Evolutionary conservation across 495 filamentous ascomycete genomes (phyloP).

Genomic region (Tuber indicum): DNA sequence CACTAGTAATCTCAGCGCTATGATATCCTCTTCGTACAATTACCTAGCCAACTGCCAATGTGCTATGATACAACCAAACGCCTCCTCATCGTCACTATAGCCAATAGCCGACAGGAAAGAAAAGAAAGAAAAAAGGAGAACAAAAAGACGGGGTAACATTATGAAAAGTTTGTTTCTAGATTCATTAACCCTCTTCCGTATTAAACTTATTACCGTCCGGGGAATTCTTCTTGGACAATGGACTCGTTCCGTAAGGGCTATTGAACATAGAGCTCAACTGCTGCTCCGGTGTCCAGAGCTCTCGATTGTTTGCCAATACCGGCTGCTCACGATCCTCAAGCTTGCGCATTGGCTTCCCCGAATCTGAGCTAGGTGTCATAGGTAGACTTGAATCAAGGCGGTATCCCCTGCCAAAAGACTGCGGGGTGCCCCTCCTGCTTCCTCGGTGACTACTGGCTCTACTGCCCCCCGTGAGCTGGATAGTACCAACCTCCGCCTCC

Average conservation of each 20-base stretch:
- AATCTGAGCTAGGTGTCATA: slow-evolving; percentile 16
- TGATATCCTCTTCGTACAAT: neutral
- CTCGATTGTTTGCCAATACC: neutral
- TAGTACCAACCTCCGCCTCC: neutral
- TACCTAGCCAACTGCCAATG: neutral
- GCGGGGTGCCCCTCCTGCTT: slow-evolving; percentile 4
- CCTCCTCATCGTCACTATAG: neutral
- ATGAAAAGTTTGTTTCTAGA: neutral
- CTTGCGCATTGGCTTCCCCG: neutral
- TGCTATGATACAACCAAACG: slow-evolving; percentile 1
- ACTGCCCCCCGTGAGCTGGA: neutral
- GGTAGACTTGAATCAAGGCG: neutral
- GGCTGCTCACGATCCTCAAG: neutral
- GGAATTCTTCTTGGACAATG: slow-evolving; percentile 1
- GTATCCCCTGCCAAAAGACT: neutral
- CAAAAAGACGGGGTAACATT: neutral
- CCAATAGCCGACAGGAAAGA: neutral
- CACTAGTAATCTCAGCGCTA: neutral
- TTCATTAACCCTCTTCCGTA: neutral
- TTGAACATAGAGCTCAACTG: slow-evolving; percentile 26
- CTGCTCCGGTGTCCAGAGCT: slow-evolving; percentile 29
- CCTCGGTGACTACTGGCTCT: neutral
- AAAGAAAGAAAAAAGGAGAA: neutral
- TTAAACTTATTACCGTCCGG: neutral
- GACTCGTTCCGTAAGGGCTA: slow-evolving; percentile 17